phyloP scores from a whole-genome alignment of 2,329 filamentous ascomycete genomes.

The Paecilomyces dactylethromorphus region DNA sequence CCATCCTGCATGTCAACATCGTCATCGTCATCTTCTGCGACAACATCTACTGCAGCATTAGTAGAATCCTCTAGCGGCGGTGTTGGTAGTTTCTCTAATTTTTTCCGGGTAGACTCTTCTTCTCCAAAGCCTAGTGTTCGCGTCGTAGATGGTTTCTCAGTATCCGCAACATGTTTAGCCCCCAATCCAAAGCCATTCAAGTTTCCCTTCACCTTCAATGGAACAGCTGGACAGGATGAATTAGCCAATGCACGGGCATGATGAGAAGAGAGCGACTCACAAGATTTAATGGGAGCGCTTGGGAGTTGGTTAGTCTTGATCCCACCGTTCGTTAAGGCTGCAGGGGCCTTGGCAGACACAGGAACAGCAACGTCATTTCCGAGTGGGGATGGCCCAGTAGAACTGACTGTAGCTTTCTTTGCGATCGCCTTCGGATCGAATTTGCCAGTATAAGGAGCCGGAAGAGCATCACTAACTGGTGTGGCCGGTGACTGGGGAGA shows the following conservation, averaged over 20 bases:
- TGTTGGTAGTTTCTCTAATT: conserved; percentile 82
- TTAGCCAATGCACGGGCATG: conserved; percentile 10
- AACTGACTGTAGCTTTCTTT: conserved; percentile 63
- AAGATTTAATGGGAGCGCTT: conserved; percentile 35
- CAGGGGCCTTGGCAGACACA: conserved; percentile 38
- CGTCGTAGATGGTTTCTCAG: conserved; percentile 61
- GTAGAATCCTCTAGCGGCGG: conserved; percentile 60
- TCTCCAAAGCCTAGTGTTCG: conserved; percentile 80
- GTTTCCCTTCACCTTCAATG: conserved; percentile 62
- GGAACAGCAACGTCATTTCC: conserved; percentile 51
- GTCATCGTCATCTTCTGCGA: conserved; percentile 56
- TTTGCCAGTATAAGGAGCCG: conserved; percentile 64
- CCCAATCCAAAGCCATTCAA: conserved; percentile 78
- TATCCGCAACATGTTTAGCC: conserved; percentile 58
- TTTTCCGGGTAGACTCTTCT: conserved; percentile 78
- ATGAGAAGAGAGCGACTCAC: conserved; percentile 20
- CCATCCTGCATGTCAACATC: conserved; percentile 71
- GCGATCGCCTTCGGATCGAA: conserved; percentile 82
- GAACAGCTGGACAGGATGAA: conserved; percentile 38
- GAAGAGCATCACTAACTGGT: conserved; percentile 42
- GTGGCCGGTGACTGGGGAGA: conserved; percentile 47
- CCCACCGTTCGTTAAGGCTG: conserved; percentile 32
- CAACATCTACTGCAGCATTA: conserved; percentile 39
- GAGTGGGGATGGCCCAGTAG: conserved; percentile 49
- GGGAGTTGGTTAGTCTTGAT: conserved; percentile 38